Base-by-base conservation (phyloP, 2,329 filamentous ascomycete genomes). In the Aureobasidium mangrovei region DNA sequence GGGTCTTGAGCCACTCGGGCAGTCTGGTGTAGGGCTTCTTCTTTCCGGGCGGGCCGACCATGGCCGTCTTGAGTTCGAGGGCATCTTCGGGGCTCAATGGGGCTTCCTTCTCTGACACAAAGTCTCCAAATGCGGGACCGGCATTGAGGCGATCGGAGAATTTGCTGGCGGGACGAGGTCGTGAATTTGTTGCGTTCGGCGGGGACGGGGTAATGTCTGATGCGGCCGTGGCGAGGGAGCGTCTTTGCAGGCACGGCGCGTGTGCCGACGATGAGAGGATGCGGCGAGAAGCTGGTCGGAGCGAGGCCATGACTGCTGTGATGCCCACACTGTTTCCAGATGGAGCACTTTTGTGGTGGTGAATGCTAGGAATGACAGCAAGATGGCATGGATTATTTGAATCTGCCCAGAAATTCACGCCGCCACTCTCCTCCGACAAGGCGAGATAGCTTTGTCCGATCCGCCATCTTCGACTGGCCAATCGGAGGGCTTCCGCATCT, bases 1-100 rank as follows among this genome's bases (percentile, higher is more conserved):
- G 88, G 26, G 91, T 98, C 78, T 97, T 96, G 59, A 98, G 81
- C 93, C 93, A 98, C 61, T 85, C 81, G 24, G 93, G 93, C 46
- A 98, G 76, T 45, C 93, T 83, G 46, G 81, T 84, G 64, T 85
- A 82, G 64, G 80, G 75, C 67, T 81, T 81, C 72, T 83, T 81
- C 65, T 77, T 79, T 55, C 81, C 81, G 59, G 75, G 74, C 1
- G 79, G 81, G 8, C 81, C 81, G 36, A 82, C 78, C 59, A 80
- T 73, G 6, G 79, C 81, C 9, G 79, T 84, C 60, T 80, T 78
- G 57, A 84, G 74, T 48, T 79, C 77, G 64, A 81, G 79, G 18
- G 79, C 77, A 62, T 83, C 79, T 67, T 65, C 76, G 60, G 57
- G 70, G 56, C 60, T 67, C 62, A 72, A 69, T 52, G 65, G 72